Evolutionary conservation across 345 rosid genomes (phyloP), one percentile per base, ranked within the genome.

Genomic region (Combretum micranthum): DNA sequence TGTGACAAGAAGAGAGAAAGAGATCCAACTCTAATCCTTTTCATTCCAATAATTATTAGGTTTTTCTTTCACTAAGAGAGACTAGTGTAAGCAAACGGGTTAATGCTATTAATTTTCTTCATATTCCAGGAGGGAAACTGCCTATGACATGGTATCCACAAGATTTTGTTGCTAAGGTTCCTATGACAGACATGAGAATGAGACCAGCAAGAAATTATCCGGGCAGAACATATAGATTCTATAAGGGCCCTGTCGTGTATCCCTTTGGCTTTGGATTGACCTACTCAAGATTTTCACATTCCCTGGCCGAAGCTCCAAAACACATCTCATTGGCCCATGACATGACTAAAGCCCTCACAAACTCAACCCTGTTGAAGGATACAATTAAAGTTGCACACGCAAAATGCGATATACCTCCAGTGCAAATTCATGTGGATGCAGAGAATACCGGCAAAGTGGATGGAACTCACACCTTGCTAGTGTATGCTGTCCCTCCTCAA

Each of bases 111-210:
- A 1, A 32, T 32, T 4, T 32, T 7, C 9, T 32, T 20, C 8
- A 4, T 51, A 32, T 13, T 58, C 20, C 68, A 88, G 97, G 97
- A 25, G 99, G 99, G 20, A 89, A 87, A 63, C 47, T 93, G 61
- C 99, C 99, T 2, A 72, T 93, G 83, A 93, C 99, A 32, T 89
- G 96, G 95, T 93, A 93, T 61, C 99, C 97, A 9, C 84, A 87
- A 64, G 80, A 75, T 3, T 93, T 84, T 58, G 68, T 85, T 10
- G 60, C 84, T 43, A 83, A 77, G 54, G 77, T 83, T 7, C 97
- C 99, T 19, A 93, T 93, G 99, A 83, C 95, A 18, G 66, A 71
- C 72, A 92, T 92, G 99, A 79, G 74, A 55, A 80, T 89, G 95
- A 70, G 99, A 50, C 74, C 76, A 46, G 64, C 61, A 8, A 59